These are phyloP conservation scores for Chaetoceros muelleri DNA, from an alignment of 108 stramenopile genomes.

Conservation along the genomic window DNA sequence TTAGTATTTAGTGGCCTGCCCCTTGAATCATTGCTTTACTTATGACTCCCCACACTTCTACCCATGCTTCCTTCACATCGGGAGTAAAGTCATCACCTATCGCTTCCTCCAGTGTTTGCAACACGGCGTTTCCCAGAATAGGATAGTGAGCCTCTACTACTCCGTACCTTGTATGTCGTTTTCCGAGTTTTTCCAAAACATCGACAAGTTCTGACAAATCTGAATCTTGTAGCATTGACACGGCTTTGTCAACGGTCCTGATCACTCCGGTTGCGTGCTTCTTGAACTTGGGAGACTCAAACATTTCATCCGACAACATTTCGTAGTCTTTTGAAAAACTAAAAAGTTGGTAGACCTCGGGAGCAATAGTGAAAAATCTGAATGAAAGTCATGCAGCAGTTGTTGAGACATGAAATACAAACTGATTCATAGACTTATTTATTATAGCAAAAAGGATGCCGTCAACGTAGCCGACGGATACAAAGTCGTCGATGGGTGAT, in stretches of 20 bases:
- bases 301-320: constrained; percentile 11
- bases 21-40: constrained; percentile 25
- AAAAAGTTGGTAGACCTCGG: not conserved
- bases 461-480: too few relatives aligned
- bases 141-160: constrained; percentile 28
- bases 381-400: too few relatives aligned
- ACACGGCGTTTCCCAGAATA: constrained; percentile 19
- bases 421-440: too few relatives aligned
- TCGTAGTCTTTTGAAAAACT: constrained; percentile 1
- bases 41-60: constrained; percentile 23
- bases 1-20: not conserved
- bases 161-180: constrained; percentile 19
- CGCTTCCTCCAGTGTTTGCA: constrained; percentile 11
- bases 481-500: too few relatives aligned
- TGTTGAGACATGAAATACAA: too few relatives aligned
- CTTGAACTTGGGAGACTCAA: constrained; percentile 9
- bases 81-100: constrained; percentile 20
- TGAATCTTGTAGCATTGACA: constrained; percentile 34
- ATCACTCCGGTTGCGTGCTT: constrained; percentile 17
- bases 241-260: constrained; percentile 19
- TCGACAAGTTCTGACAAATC: constrained; percentile 9
- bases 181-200: constrained; percentile 11
- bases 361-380: constrained; percentile 4
- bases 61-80: constrained; percentile 22
- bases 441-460: too few relatives aligned